Evolutionary conservation across 805 yeast genomes (phyloP), one percentile per base, ranked within the genome.

Genomic region (Tetrapisispora namnaoensis): DNA sequence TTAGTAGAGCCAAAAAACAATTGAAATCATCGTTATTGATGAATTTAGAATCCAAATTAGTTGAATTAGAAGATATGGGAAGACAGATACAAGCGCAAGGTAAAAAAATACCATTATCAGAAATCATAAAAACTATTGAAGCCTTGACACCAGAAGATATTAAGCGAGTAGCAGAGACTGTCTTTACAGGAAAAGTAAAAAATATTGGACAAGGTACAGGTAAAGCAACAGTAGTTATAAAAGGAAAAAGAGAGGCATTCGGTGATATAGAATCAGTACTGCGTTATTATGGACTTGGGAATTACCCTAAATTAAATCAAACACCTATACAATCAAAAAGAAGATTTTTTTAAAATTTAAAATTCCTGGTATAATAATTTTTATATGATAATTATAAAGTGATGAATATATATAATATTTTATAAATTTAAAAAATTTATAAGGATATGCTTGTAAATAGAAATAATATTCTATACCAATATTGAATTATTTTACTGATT

Each of bases 21-120:
- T 76, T 93, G 51, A 80, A 86, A 41, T 82, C 93, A 3, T 84
- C 95, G 8, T 71, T 93, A 51, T 73, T 91, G 64, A 91, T 91
- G 96, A 91, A 90, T 60, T 75, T 90, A 43, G 99, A 93, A 66
- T 82, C 93, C 54, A 88, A 86, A 63, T 76, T 91, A 74, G 95
- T 95, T n/a, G 90, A 87, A 61, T 72, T 93, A 49, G 99, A 93
- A 68, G 99, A 93, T 60, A 74, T 90, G 68, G 98, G 98, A 14
- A 80, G 98, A 66, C 99, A 93, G 66, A 80, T 93, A 24, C 95
- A 86, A 66, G 79, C 86, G 42, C 88, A 85, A 62, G 87, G 88
- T 40, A 77, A 76, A 55, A 78, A 85, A 54, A 77, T 90, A 9
- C 79, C 86, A 14, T 82, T 88, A 9, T 70, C 73, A 34, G 95